These are phyloP conservation scores for Saccharomycopsis guyanensis DNA, from an alignment of 805 yeast genomes.

Conservation along the genomic window DNA sequence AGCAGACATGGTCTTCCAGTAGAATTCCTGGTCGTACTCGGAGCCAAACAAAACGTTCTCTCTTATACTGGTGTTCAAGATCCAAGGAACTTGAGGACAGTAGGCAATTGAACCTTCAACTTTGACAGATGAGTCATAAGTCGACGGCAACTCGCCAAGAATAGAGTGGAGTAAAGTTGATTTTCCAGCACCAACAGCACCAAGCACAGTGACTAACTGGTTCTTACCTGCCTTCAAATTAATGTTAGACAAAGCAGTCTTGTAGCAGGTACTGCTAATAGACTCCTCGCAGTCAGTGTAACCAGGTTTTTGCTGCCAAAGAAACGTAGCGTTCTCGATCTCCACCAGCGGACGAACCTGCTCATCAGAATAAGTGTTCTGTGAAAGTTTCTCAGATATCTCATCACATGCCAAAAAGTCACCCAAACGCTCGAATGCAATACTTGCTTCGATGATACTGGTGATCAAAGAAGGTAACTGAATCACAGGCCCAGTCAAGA, in stretches of 20 bases:
- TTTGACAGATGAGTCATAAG: conserved; percentile 15
- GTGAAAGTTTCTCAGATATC: conserved; percentile 29
- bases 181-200: conserved; percentile 63
- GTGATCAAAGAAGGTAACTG: conserved; percentile 51
- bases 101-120: conserved; percentile 43
- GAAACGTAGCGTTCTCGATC: conserved; percentile 42
- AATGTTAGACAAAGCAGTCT: conserved; percentile 41
- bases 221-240: conserved; percentile 42
- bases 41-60: conserved; percentile 47
- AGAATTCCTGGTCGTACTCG: conserved; percentile 33
- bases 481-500: conserved; percentile 51
- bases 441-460: conserved; percentile 48
- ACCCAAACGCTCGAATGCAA: conserved; percentile 47
- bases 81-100: conserved; percentile 54
- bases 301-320: conserved; percentile 34
- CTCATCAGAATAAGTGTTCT: neutral
- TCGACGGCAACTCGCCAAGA: conserved; percentile 42
- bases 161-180: conserved; percentile 48
- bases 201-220: conserved; percentile 49
- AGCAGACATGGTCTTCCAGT: conserved; percentile 36
- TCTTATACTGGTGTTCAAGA: conserved; percentile 41
- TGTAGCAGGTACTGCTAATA: conserved; percentile 32
- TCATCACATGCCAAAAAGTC: conserved; percentile 41
- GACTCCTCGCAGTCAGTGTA: conserved; percentile 1
- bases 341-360: conserved; percentile 24